These are phyloP conservation scores for Phytophthora meadii DNA, from an alignment of 352 stramenopile species.

Conservation along the genomic window DNA sequence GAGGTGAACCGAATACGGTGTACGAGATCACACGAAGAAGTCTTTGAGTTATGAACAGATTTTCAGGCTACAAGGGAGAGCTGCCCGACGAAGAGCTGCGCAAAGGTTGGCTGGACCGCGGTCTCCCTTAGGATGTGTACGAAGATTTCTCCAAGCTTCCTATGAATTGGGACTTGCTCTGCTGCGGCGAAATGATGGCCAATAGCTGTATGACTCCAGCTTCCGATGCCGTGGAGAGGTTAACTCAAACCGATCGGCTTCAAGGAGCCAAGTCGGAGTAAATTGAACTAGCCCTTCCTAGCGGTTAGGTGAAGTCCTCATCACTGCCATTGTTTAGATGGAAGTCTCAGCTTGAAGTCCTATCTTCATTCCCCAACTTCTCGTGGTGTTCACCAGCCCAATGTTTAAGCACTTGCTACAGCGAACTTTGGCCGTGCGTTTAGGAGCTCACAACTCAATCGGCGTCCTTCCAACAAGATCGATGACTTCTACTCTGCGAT, in stretches of 20 bases:
- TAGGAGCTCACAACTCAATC: constrained; percentile 12
- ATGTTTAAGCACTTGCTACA: constrained; percentile 11
- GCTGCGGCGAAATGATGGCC: constrained; percentile 35
- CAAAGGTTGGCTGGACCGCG: constrained; percentile 22
- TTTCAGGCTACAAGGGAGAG: no score
- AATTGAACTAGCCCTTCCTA: no score
- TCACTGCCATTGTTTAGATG: constrained; percentile 13
- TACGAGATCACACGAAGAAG: no score
- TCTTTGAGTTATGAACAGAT: no score
- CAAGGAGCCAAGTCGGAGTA: no score
- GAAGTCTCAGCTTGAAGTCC: constrained; percentile 15
- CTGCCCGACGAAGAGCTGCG: background rate
- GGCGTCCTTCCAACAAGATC: constrained; percentile 6
- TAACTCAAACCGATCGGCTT: no score
- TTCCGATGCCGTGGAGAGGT: constrained; percentile 32
- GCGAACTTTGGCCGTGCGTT: background rate
- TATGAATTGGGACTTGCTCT: constrained; percentile 40
- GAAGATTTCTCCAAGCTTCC: constrained; percentile 32
- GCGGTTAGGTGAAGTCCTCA: constrained; percentile 8
- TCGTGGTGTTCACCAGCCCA: background rate
- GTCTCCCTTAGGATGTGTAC: constrained; percentile 28
- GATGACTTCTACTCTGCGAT: constrained; percentile 47
- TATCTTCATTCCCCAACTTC: background rate
- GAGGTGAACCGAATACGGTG: no score
- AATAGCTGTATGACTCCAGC: constrained; percentile 28